Conservation (phyloP, 1,139 yeast species). For the Scheffersomyces lignicola region DNA sequence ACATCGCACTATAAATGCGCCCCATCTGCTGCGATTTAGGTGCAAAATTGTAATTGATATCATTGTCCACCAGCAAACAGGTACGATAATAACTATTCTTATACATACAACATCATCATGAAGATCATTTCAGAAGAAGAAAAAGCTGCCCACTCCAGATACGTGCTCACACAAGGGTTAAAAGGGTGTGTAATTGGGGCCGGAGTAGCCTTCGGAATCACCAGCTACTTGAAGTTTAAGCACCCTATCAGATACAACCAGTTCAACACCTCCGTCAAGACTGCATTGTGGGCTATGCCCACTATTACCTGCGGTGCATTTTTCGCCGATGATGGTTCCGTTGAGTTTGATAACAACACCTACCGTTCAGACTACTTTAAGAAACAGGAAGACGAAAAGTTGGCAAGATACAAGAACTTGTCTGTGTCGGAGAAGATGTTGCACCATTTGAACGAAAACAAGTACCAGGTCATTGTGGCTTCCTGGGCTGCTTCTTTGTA, state of each 20-base stretch:
- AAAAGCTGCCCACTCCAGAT: constrained; percentile 58
- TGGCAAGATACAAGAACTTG: constrained; percentile 45
- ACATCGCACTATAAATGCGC: too few species aligned
- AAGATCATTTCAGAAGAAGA: constrained; percentile 69
- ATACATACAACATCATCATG: constrained; percentile 35
- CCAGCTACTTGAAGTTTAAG: constrained; percentile 23
- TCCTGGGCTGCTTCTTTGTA: constrained; percentile 87
- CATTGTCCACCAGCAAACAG: too few species aligned
- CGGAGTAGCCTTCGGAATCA: constrained; percentile 50
- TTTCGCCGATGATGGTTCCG: constrained; percentile 60
- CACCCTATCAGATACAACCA: constrained; percentile 19
- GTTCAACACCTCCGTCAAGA: constrained; percentile 47
- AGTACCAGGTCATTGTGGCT: constrained; percentile 70
- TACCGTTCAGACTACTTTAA: constrained; percentile 28
- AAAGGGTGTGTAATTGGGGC: constrained; percentile 64
- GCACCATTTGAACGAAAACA: constrained; percentile 51
- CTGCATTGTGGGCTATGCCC: constrained; percentile 62
- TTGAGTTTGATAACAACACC: constrained; percentile 50
- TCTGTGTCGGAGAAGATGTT: constrained; percentile 42
- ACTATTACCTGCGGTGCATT: constrained; percentile 56
- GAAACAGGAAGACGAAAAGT: constrained; percentile 27
- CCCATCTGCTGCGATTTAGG: too few species aligned
- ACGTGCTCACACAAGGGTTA: constrained; percentile 58
- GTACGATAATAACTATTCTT: background rate
- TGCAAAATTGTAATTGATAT: background rate